phyloP scores from a whole-genome alignment of 306 rosid species.

The Prunus mongolica region DNA sequence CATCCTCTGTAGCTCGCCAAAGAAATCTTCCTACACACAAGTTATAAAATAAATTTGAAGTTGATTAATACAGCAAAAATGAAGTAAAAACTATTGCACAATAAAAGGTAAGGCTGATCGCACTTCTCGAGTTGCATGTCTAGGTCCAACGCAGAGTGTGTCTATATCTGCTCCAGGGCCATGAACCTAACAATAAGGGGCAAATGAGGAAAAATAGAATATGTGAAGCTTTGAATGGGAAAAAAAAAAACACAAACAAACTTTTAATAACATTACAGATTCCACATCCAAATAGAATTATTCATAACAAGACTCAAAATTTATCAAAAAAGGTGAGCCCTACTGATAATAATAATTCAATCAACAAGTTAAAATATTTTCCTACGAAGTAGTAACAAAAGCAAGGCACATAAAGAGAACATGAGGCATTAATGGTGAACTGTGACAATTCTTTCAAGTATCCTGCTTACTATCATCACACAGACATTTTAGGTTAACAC shows the following conservation, averaged over 20 bases:
- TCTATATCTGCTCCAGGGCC: constrained; percentile 98
- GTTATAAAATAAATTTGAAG: constrained; percentile 23
- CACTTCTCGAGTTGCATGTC: constrained; percentile 92
- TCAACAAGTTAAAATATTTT: neutral
- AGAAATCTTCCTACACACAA: constrained; percentile 79
- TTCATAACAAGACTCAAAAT: neutral
- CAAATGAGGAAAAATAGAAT: neutral
- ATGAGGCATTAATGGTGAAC: neutral
- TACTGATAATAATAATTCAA: neutral
- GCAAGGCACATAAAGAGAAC: neutral
- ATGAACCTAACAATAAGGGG: constrained; percentile 65
- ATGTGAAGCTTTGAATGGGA: neutral
- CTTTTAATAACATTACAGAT: neutral
- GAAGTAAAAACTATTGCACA: neutral
- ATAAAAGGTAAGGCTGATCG: constrained; percentile 23
- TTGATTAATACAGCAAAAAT: neutral
- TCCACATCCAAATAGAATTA: neutral
- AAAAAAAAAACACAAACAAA: neutral
- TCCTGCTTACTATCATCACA: neutral
- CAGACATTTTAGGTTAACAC: neutral
- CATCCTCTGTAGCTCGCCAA: constrained; percentile 77
- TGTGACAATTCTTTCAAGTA: neutral
- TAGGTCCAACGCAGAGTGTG: constrained; percentile 96
- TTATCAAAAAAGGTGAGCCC: neutral
- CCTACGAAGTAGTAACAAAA: neutral